Percentiles rank a stretch among this genome's conserved stretches.
Conservation (phyloP, 805 yeast species). For the Ogataea allantospora region DNA sequence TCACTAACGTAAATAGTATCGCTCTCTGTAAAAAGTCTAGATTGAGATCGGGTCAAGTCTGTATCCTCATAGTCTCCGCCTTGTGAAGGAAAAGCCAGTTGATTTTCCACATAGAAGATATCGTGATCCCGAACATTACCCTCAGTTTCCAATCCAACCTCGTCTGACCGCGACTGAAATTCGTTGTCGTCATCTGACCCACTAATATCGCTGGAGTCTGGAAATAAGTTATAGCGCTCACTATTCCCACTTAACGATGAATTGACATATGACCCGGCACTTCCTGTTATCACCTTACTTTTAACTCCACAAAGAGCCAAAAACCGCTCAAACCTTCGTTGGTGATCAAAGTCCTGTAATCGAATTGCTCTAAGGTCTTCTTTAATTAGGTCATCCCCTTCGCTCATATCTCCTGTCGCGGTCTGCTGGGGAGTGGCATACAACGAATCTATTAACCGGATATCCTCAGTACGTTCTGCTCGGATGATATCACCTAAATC, state of each 20-base stretch:
- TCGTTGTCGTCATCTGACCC: conserved; percentile 15
- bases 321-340: conserved; percentile 27
- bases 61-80: conserved; percentile 13
- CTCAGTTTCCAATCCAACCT: conserved; percentile 9
- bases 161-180: too few relatives aligned
- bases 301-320: conserved; percentile 25
- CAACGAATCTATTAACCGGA: conserved; percentile 1
- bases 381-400: conserved; percentile 45
- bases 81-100: conserved; percentile 19
- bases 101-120: conserved; percentile 18
- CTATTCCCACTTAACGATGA: conserved; percentile 13
- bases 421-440: conserved; percentile 9
- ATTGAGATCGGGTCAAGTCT: not conserved
- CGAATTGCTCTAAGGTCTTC: conserved; percentile 24
- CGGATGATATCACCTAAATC: conserved; percentile 3
- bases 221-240: conserved; percentile 18
- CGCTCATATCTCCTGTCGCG: conserved; percentile 28
- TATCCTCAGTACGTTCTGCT: conserved; percentile 4
- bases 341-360: conserved; percentile 28
- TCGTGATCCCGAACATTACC: conserved; percentile 17
- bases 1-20: conserved; percentile 17
- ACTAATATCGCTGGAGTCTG: conserved; percentile 20
- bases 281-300: conserved; percentile 10
- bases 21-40: conserved; percentile 9
- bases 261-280: not conserved